A percentile compares a stretch with the other conserved stretches of the same genome.
Conservation (phyloP, 805 yeast species). For the Saitoella complicata region DNA sequence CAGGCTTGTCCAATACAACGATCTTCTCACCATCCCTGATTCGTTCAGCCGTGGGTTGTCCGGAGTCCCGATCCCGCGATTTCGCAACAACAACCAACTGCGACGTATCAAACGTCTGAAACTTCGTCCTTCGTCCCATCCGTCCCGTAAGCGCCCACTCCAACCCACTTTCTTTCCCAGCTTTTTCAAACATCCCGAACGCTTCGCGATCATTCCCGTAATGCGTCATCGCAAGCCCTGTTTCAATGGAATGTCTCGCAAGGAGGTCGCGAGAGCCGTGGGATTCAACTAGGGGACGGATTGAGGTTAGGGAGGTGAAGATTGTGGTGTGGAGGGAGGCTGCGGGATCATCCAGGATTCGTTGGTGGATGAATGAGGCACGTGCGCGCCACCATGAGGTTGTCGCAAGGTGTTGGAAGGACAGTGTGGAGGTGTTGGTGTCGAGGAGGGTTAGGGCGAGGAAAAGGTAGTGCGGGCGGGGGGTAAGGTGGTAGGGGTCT, state of each 20-base stretch:
- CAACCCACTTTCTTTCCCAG: constrained; percentile 22
- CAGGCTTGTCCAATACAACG: too few relatives aligned
- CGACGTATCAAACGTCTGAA: constrained; percentile 54
- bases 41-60: background rate
- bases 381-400: constrained; percentile 21
- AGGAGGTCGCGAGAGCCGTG: background rate
- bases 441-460: background rate
- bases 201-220: constrained; percentile 29
- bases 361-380: constrained; percentile 21
- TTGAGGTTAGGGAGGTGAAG: constrained; percentile 6
- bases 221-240: constrained; percentile 16
- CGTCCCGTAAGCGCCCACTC: constrained; percentile 68
- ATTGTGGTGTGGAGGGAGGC: constrained; percentile 16
- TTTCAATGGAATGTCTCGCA: constrained; percentile 8
- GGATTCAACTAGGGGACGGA: background rate
- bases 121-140: constrained; percentile 73
- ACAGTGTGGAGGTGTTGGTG: background rate
- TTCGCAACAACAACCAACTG: constrained; percentile 65
- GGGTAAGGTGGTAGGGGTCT: constrained; percentile 1
- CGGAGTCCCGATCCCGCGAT: background rate
- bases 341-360: constrained; percentile 17
- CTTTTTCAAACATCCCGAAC: constrained; percentile 19
- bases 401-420: background rate
- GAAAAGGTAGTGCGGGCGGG: background rate
- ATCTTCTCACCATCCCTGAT: too few relatives aligned